Base-by-base conservation (phyloP, 1,284 basidiomycete species). In the Kwoniella shivajii region DNA sequence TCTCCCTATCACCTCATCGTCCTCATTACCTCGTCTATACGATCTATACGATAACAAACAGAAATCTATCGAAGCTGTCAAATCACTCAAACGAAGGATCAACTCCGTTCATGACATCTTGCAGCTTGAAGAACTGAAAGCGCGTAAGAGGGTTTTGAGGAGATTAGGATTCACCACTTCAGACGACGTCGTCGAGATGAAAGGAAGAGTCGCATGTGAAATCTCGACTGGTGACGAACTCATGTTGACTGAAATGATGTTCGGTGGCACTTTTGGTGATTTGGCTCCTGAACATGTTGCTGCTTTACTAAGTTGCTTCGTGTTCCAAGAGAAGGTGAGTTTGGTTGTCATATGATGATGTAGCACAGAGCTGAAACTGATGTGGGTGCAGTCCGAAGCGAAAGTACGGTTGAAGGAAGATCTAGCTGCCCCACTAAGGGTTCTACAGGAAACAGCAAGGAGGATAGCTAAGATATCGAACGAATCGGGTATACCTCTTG, bases 121-220 rank as follows among this genome's bases (percentile, higher is more conserved):
- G 50, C 95, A 99, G 75, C 85, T 99, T 50, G 96, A 99, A 76
- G 96, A 99, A 76, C 87, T 99, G 71, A 97, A 96, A 78, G 88
- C 87, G 66, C 84, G 96, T 50, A 99, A 99, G 78, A 89, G 95
- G 22, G 93, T 97, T 0, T 83, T 99, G 14, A 84, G 96, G 31
- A 85, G 95, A 33, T 79, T 99, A 3, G 94, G 90, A 0, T 99
- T 99, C 80, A 94, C 92, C 0, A 88, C 84, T 3, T 77, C 86
- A 3, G 85, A 88, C 2, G 96, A 98, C 74, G 95, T 99, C 51
- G 92, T 98, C 13, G 94, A 98, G 74, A 88, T 95, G 83, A 99
- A 99, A 79, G 96, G 96, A 0, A 84, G 96, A 41, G 96, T 99
- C 0, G 96, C 96, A 16, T 99, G 96, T 76, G 96, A 99, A 80